A percentile compares a stretch with the other conserved stretches of the same genome.
Conservation (phyloP, 108 stramenopile species). For the Stephanodiscus minutulus region DNA sequence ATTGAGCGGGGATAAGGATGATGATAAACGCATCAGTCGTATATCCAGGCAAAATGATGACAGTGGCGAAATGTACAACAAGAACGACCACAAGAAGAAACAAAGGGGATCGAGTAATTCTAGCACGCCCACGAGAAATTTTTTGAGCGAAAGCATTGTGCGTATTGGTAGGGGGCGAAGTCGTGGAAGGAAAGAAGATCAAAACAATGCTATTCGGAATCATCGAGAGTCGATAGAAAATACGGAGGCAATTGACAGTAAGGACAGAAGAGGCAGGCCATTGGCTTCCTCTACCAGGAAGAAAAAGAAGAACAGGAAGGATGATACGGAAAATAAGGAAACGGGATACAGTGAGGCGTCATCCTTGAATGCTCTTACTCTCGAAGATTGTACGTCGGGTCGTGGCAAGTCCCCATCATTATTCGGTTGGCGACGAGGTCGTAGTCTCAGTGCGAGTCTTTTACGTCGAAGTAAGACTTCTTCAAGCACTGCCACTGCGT, state of each 20-base stretch:
- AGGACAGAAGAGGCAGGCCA: no score
- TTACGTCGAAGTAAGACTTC: background rate
- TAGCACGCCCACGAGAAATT: background rate
- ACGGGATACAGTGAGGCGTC: background rate
- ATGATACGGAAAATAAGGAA: background rate
- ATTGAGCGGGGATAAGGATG: background rate
- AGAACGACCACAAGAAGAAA: no score
- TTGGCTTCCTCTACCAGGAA: background rate
- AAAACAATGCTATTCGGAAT: no score
- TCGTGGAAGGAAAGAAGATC: background rate
- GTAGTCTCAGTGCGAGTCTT: background rate
- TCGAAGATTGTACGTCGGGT: background rate
- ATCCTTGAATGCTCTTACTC: background rate
- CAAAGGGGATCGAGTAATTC: background rate
- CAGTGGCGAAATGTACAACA: no score
- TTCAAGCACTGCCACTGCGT: background rate
- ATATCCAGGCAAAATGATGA: background rate
- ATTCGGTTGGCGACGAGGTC: background rate
- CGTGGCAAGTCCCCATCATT: background rate
- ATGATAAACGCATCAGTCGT: background rate
- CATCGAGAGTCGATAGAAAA: no score
- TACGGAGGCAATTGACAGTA: no score
- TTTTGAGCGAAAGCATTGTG: background rate
- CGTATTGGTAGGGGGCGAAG: slow-evolving; percentile 1
- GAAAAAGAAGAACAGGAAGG: background rate